These are phyloP conservation scores for Aspergillus nanangensis DNA, from an alignment of 495 filamentous ascomycete genomes.

Conservation along the genomic window DNA sequence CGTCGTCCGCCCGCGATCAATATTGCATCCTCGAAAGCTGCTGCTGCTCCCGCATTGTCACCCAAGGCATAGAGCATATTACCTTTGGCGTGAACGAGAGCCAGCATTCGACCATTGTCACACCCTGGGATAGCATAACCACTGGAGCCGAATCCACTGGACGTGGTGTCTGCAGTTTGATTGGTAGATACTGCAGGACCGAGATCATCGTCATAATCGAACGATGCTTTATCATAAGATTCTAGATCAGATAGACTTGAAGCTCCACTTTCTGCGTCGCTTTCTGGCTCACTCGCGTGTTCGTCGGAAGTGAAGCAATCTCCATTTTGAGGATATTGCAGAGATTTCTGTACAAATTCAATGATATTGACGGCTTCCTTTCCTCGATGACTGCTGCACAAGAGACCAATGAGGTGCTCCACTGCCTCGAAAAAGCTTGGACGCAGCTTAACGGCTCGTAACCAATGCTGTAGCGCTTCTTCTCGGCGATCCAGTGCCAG, in stretches of 20 bases:
- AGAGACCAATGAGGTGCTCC: conserved; percentile 86
- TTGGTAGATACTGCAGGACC: conserved; percentile 20
- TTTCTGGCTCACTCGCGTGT: conserved; percentile 52
- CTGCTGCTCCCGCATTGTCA: conserved; percentile 76
- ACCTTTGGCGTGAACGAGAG: conserved; percentile 91
- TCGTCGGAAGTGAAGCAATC: conserved; percentile 49
- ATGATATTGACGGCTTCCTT: conserved; percentile 88
- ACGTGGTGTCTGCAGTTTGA: conserved; percentile 23
- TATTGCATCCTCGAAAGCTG: conserved; percentile 93
- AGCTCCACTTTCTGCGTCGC: conserved; percentile 47
- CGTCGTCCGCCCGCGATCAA: conserved; percentile 76
- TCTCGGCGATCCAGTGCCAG: conserved; percentile 76
- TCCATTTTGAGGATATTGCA: conserved; percentile 51
- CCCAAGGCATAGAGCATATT: conserved; percentile 96
- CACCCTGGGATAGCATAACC: conserved; percentile 81
- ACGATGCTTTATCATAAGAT: conserved; percentile 50
- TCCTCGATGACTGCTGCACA: conserved; percentile 77
- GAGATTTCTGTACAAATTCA: conserved; percentile 75
- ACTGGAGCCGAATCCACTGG: conserved; percentile 70
- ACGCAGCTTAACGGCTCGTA: conserved; percentile 71
- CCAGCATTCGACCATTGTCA: conserved; percentile 91
- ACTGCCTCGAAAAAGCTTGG: conserved; percentile 95
- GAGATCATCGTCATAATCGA: conserved; percentile 55
- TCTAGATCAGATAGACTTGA: conserved; percentile 45
- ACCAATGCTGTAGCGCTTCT: conserved; percentile 86